Percentiles rank a stretch among this genome's conserved stretches.
Evolutionary conservation across 148 eudicot genomes (phyloP).

Genomic region (Arctostaphylos glauca): DNA sequence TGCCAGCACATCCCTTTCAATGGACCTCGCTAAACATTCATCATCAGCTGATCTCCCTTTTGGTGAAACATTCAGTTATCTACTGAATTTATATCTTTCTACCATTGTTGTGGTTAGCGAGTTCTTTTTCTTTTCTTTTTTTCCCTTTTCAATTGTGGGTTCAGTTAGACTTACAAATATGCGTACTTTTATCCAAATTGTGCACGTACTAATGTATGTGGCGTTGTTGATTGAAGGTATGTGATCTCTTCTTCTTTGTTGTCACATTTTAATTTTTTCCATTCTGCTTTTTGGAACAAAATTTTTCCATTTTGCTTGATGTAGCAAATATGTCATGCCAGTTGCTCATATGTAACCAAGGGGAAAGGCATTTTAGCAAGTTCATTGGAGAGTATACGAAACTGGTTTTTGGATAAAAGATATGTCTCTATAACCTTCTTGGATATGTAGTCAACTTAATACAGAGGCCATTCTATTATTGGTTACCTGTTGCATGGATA

Average conservation of each 20-base stretch:
- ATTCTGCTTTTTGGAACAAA: neutral
- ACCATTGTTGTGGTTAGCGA: neutral
- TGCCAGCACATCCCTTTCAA: neutral
- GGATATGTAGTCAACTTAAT: neutral
- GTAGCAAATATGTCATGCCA: neutral
- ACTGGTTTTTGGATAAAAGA: neutral
- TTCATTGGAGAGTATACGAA: neutral
- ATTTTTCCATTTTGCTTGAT: neutral
- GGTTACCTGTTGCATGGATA: neutral
- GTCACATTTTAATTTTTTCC: neutral
- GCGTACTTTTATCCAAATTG: neutral
- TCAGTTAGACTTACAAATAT: neutral
- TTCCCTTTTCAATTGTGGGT: neutral
- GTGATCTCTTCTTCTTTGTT: neutral
- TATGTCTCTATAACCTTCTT: neutral
- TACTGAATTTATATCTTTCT: neutral
- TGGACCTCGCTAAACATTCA: neutral
- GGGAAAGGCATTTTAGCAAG: neutral
- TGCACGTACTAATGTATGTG: neutral
- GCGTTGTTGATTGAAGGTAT: neutral
- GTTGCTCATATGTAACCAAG: neutral
- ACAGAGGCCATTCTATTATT: neutral
- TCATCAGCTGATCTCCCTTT: neutral
- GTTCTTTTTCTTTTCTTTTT: neutral
- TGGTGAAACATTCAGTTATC: neutral